Evolutionary conservation across 176 grass and related monocot genomes (phyloP).

Genomic region (Ananas comosus): DNA sequence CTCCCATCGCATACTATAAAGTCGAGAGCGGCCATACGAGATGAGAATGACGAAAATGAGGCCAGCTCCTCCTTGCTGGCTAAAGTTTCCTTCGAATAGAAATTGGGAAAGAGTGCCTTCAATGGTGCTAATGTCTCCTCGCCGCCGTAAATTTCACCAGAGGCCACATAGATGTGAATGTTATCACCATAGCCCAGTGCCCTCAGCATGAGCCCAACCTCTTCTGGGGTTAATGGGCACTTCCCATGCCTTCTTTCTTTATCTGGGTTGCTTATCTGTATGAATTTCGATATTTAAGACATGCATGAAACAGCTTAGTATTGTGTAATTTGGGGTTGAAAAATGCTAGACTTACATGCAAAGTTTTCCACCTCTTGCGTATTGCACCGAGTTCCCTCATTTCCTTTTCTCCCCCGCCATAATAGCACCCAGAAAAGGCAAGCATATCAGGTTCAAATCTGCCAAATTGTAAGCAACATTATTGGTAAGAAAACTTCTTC

Average conservation of each 20-base stretch:
- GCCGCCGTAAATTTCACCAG: slow-evolving; percentile 71
- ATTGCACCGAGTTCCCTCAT: slow-evolving; percentile 54
- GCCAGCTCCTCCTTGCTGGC: slow-evolving; percentile 51
- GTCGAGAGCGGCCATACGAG: slow-evolving; percentile 74
- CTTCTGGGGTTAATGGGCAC: slow-evolving; percentile 74
- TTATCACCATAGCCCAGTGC: slow-evolving; percentile 48
- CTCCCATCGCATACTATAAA: slow-evolving; percentile 73
- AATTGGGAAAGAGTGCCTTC: slow-evolving; percentile 58
- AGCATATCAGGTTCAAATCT: slow-evolving; percentile 92
- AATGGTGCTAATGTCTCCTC: slow-evolving; percentile 48
- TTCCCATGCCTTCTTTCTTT: slow-evolving; percentile 69
- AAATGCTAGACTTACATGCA: slow-evolving; percentile 43
- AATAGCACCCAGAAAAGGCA: slow-evolving; percentile 78
- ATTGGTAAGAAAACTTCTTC: not conserved
- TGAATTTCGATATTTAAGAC: slow-evolving; percentile 12
- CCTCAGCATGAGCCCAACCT: slow-evolving; percentile 70
- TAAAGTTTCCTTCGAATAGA: slow-evolving; percentile 70
- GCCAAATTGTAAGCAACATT: slow-evolving; percentile 22
- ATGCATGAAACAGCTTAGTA: not conserved
- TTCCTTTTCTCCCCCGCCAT: slow-evolving; percentile 72
- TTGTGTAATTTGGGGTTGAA: slow-evolving; percentile 1
- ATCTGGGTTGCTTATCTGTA: slow-evolving; percentile 56
- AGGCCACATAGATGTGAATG: slow-evolving; percentile 70
- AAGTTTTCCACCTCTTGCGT: slow-evolving; percentile 65
- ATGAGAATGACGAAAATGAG: slow-evolving; percentile 52